These are phyloP conservation scores for Penicillium sp. DNA, from an alignment of 2,329 filamentous ascomycete genomes.

Conservation along the genomic window DNA sequence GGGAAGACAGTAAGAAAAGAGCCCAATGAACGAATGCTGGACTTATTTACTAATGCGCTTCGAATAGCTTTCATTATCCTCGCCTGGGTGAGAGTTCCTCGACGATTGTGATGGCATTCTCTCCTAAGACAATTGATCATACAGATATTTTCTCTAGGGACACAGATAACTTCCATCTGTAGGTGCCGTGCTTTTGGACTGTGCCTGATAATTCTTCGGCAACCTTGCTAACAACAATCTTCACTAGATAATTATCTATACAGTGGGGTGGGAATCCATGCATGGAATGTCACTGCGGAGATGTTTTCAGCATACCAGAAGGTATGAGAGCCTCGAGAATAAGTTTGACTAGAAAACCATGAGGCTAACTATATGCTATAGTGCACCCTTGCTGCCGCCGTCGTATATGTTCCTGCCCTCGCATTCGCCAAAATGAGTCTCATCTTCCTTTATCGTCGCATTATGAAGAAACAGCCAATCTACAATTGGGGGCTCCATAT, in stretches of 20 bases:
- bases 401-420: slow-evolving; percentile 26
- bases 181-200: neutral
- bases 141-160: slow-evolving; percentile 20
- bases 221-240: neutral
- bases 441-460: slow-evolving; percentile 27
- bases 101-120: neutral
- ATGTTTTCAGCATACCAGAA: slow-evolving; percentile 20
- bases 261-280: slow-evolving; percentile 22
- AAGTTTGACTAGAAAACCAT: too few species aligned
- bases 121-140: neutral
- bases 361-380: neutral
- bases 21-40: neutral
- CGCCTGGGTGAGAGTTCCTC: slow-evolving; percentile 19
- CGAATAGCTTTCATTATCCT: slow-evolving; percentile 21
- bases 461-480: slow-evolving; percentile 11
- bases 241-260: slow-evolving; percentile 17
- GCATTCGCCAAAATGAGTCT: slow-evolving; percentile 25
- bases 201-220: neutral
- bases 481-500: slow-evolving; percentile 18
- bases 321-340: slow-evolving; percentile 4
- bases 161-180: slow-evolving; percentile 18
- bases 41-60: slow-evolving; percentile 1
- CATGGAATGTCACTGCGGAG: slow-evolving; percentile 22
- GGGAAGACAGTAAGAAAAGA: slow-evolving; percentile 22
- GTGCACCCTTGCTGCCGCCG: slow-evolving; percentile 18